A percentile compares a stretch with the other conserved stretches of the same genome.
Conservation (phyloP, 139 green algal species). For the Ettlia oleoabundans region DNA sequence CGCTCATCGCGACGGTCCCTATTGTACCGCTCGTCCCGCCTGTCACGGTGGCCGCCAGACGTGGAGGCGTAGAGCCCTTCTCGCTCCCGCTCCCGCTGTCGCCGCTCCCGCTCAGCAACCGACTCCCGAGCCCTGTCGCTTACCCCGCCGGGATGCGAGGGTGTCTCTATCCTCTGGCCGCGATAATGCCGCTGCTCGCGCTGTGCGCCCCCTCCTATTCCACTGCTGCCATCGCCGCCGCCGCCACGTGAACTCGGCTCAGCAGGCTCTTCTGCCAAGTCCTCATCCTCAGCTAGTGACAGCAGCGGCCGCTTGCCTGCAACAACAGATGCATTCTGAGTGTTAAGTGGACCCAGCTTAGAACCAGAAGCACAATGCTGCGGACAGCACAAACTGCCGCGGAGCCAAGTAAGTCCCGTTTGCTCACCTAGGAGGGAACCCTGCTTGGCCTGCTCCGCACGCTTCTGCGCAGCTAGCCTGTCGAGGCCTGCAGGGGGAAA, state of each 20-base stretch:
- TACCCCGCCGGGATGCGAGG: constrained; percentile 76
- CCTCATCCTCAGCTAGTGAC: constrained; percentile 4
- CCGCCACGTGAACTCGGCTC: not conserved
- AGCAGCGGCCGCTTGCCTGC: constrained; percentile 42
- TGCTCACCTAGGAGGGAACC: constrained; percentile 52
- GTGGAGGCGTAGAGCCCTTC: constrained; percentile 37
- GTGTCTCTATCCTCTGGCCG: constrained; percentile 78
- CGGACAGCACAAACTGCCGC: not conserved
- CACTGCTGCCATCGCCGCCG: not conserved
- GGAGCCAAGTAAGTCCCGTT: not conserved
- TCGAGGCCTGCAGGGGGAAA: constrained; percentile 63
- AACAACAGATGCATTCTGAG: too few species aligned
- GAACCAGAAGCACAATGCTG: not conserved
- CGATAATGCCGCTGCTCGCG: constrained; percentile 65
- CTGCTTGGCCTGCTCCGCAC: constrained; percentile 58
- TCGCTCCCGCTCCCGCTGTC: constrained; percentile 37
- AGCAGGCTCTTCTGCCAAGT: not conserved
- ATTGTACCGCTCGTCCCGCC: constrained; percentile 12
- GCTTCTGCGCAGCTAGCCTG: constrained; percentile 68
- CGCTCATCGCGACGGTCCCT: constrained; percentile 4
- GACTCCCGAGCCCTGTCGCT: constrained; percentile 24
- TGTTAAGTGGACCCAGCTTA: not conserved
- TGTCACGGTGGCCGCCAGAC: not conserved
- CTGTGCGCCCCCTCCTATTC: not conserved
- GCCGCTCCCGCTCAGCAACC: constrained; percentile 43